Base-by-base conservation (phyloP, 192 early-diverging fungal genomes). In the Dimargaris cristalligena region DNA sequence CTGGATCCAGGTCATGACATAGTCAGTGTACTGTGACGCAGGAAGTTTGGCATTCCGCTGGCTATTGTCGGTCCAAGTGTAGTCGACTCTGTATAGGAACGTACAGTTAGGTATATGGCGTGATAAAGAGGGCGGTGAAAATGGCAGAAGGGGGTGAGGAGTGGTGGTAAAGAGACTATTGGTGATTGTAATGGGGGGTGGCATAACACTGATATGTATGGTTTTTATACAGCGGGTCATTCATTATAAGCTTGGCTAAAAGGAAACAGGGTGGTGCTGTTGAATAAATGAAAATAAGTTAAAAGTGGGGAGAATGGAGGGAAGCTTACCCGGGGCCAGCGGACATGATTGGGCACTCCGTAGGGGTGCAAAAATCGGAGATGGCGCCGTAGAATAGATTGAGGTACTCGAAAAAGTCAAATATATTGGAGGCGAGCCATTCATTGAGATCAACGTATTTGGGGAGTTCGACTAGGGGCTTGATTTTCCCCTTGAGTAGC, bases 21-120 rank as follows among this genome's bases (percentile, higher is more conserved):
- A 93, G 77, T 98, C 91, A 32, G 94, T 88, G 62, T 98, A 96
- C 63, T 92, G 88, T n/a, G 88, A 84, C 31, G 94, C 94, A 8
- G 90, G 78, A 34, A 92, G 75, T 65, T 91, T 95, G 30, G 85
- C 72, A 44, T 82, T 85, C 60, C 83, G 84, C 48, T 80, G 76
- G 49, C 81, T 76, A 14, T 80, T 83, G 74, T 98, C 94, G 49
- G 82, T 84, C 94, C 94, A 98, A 6, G 80, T 80, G 68, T 93
- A 97, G 62, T 97, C 94, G 59, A 71, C n/a, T n/a, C n/a, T n/a
- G n/a, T n/a, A n/a, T n/a, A n/a, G n/a, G n/a, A n/a, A n/a, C n/a
- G n/a, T n/a, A n/a, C n/a, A n/a, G n/a, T n/a, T n/a, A n/a, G n/a
- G n/a, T n/a, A n/a, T n/a, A n/a, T n/a, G n/a, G n/a, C n/a, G n/a